Percentiles rank a stretch among this genome's conserved stretches.
Evolutionary conservation across 1,284 basidiomycete genomes (phyloP).

Genomic region (Cutaneotrichosporon sp.): DNA sequence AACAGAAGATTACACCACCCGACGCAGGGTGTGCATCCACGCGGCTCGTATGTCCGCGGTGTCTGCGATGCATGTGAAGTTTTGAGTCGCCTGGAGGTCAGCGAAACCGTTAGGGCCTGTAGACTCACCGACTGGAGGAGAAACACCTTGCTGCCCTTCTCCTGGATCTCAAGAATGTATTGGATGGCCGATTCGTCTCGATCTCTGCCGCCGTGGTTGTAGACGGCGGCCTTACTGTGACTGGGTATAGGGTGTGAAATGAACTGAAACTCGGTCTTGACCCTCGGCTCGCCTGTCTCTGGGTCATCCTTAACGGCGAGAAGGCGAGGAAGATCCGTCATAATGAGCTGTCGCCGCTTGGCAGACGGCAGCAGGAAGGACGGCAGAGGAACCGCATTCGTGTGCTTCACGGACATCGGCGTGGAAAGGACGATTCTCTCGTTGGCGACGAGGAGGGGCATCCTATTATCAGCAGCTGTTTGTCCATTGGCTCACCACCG

Average conservation of each 20-base stretch:
- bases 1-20: slow-evolving; percentile 14
- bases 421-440: slow-evolving; percentile 53
- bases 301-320: slow-evolving; percentile 57
- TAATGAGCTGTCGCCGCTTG: slow-evolving; percentile 55
- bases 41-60: slow-evolving; percentile 36
- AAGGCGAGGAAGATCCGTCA: slow-evolving; percentile 59
- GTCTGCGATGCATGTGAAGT: slow-evolving; percentile 36
- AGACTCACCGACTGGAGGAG: slow-evolving; percentile 46
- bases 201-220: slow-evolving; percentile 8
- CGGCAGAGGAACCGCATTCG: slow-evolving; percentile 41
- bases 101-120: background rate
- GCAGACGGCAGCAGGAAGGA: slow-evolving; percentile 49
- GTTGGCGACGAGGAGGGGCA: slow-evolving; percentile 43
- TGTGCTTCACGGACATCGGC: slow-evolving; percentile 47
- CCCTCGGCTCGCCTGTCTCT: slow-evolving; percentile 17
- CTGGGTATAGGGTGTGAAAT: slow-evolving; percentile 14
- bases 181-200: slow-evolving; percentile 15
- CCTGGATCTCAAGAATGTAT: slow-evolving; percentile 39
- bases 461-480: slow-evolving; percentile 1
- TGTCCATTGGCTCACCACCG: slow-evolving; percentile 27
- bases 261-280: slow-evolving; percentile 29
- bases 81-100: slow-evolving; percentile 24
- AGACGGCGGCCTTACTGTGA: background rate
- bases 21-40: slow-evolving; percentile 40
- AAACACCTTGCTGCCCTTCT: slow-evolving; percentile 47